Base-by-base conservation (phyloP, 2,329 filamentous ascomycete species). In the Hirsutella minnesotensis region DNA sequence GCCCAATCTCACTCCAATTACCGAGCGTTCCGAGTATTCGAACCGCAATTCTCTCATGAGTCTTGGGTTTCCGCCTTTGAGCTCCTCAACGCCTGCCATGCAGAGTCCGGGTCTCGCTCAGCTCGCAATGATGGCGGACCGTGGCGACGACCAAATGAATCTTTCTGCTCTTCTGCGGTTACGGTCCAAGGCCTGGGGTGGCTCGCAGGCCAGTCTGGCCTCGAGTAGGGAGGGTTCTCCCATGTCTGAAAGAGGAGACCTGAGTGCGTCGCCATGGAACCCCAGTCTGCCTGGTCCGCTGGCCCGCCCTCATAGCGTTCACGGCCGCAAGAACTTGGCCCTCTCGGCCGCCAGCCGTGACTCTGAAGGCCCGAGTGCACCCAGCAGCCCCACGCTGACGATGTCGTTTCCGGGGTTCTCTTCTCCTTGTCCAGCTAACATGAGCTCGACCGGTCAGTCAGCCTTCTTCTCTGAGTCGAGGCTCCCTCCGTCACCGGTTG, bases 1-100 rank as follows among this genome's bases (percentile, higher is more conserved):
- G 58, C 90, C 92, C 1, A 95, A 92, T 53, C 67, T 98, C 39
- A 96, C 92, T 1, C 92, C 92, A 5, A 96, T 98, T 53, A 96
- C 90, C 0, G 92, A 96, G 60, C 78, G 89, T 12, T 94, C 86
- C 46, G 92, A 98, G 62, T 95, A 94, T 68, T 95, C 87, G 35
- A 95, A 94, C 46, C 79, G 92, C 37, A 96, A 95, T 58, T 94
- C 86, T 1, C 77, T 94, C 45, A 85, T 94, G 67, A 86, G 83
- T 45, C 67, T 90, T 47, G 65, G 62, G 22, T 62, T 66, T 46
- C 58, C 61, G 10, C 52, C 57, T 3, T 54, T 61, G 24, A 55
- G 56, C 12, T 76, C 69, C 44, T 58, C 56, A 9, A 75, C 66
- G 34, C 61, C 63, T 1, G 46, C 47, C 3, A 54, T 86, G 3